Conservation (phyloP, 345 rosid genomes). For the Anacardium occidentale region DNA sequence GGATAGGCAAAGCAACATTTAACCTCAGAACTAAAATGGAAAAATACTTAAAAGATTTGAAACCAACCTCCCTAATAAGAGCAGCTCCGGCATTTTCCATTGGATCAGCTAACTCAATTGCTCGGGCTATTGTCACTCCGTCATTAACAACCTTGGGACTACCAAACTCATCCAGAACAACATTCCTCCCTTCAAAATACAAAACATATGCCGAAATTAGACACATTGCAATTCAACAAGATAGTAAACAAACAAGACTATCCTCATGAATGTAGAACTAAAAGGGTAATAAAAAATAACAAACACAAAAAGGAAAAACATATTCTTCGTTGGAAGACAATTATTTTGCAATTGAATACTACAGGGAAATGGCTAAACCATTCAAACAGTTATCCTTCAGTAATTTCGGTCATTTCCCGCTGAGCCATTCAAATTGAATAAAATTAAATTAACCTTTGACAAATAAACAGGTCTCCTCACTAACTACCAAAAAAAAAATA, state of each 20-base stretch:
- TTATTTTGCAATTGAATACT: too few relatives aligned
- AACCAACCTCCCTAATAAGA: constrained; percentile 85
- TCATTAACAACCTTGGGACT: constrained; percentile 98
- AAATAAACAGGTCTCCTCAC: too few relatives aligned
- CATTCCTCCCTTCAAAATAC: constrained; percentile 73
- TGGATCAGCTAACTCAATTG: constrained; percentile 85
- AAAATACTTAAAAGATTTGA: neutral
- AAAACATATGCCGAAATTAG: neutral
- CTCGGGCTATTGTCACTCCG: constrained; percentile 97
- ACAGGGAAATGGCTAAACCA: too few relatives aligned
- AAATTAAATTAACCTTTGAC: too few relatives aligned
- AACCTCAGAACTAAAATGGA: neutral
- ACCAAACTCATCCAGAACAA: constrained; percentile 93
- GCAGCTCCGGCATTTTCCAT: constrained; percentile 99
- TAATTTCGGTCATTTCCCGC: too few relatives aligned
- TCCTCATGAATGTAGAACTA: neutral
- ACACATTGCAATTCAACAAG: neutral
- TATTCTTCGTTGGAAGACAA: neutral
- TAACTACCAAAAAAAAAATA: too few relatives aligned
- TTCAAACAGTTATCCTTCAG: too few relatives aligned
- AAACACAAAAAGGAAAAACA: too few relatives aligned
- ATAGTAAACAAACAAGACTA: neutral
- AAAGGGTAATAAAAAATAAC: neutral
- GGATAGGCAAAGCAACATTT: neutral
- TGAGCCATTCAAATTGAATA: too few relatives aligned